Base-by-base conservation (phyloP, 768 basidiomycete species). In the Rhodotorula graminis region DNA sequence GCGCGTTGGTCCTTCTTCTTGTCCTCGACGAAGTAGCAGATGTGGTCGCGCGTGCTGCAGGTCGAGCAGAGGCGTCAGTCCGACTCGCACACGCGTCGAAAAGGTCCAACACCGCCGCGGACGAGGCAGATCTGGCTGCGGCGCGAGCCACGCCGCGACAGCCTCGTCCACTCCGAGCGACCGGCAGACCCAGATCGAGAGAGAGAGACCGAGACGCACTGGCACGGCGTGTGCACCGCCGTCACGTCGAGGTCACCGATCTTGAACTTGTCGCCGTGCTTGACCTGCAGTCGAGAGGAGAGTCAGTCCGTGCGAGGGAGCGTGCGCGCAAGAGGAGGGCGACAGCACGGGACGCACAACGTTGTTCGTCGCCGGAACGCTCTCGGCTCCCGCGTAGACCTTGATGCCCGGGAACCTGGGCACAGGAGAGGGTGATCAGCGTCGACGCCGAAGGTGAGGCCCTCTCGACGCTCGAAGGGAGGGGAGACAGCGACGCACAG, bases 21-120 rank as follows among this genome's bases (percentile, higher is more conserved):
- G 66, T 84, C 82, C 46, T 89, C 91, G 66, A 88, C 85, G 80
- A 90, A 85, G 84, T 88, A 98, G 84, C 91, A 96, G 77, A 95
- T 94, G 25, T 94, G 96, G 82, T 97, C 95, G 80, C 91, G 90
- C 7, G 95, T 98, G 81, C 97, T 95, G 82, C 93, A 94, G 2
- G 93, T 91, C 1, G n/a, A 29, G 91, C 93, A 18, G 12, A 15
- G 33, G 15, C 2, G 52, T 18, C n/a, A n/a, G 25, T 11, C 11
- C 12, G 44, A n/a, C n/a, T n/a, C n/a, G n/a, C n/a, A n/a, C n/a
- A n/a, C n/a, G n/a, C n/a, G n/a, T n/a, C n/a, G n/a, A n/a, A n/a
- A n/a, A n/a, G n/a, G n/a, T n/a, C n/a, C n/a, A n/a, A n/a, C n/a
- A n/a, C n/a, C n/a, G n/a, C n/a, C n/a, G n/a, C n/a, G n/a, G n/a